A percentile compares a stretch with the other conserved stretches of the same genome.
Evolutionary conservation across 768 basidiomycete genomes (phyloP).

Genomic region (Goffeauzyma gilvescens): DNA sequence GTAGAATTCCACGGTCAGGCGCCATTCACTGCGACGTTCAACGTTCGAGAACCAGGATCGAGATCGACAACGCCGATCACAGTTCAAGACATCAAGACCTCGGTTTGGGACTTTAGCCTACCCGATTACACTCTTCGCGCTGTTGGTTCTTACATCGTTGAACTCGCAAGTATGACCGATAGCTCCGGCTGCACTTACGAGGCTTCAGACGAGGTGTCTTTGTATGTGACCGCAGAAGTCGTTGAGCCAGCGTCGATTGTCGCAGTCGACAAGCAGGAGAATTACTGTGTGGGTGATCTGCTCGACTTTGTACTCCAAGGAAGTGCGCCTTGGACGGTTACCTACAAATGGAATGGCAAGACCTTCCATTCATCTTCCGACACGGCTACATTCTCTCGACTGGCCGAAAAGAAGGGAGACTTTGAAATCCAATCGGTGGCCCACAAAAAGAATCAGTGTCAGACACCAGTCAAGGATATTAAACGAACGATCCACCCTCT

Average conservation of each 20-base stretch:
- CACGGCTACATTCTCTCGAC: constrained; percentile 64
- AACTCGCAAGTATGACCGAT: constrained; percentile 60
- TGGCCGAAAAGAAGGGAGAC: constrained; percentile 60
- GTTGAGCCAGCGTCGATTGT: constrained; percentile 86
- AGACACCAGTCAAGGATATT: constrained; percentile 58
- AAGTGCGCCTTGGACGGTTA: constrained; percentile 71
- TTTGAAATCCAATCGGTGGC: constrained; percentile 76
- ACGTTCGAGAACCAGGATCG: constrained; percentile 50
- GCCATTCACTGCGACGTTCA: constrained; percentile 61
- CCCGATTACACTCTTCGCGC: constrained; percentile 52
- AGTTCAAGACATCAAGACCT: constrained; percentile 36
- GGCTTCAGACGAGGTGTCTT: constrained; percentile 40
- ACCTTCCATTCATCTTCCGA: constrained; percentile 53
- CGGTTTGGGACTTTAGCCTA: constrained; percentile 52
- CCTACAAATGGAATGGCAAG: constrained; percentile 66
- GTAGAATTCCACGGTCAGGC: constrained; percentile 65
- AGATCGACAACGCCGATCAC: constrained; percentile 40
- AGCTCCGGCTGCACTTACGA: constrained; percentile 58
- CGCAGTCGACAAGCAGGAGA: constrained; percentile 54
- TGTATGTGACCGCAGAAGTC: constrained; percentile 48
- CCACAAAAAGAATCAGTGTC: constrained; percentile 56
- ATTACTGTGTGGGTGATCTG: constrained; percentile 78
- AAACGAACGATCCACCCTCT: constrained; percentile 56
- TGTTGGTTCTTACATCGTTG: constrained; percentile 61
- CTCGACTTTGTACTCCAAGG: constrained; percentile 87